These are phyloP conservation scores for Backusella sp. DNA, from an alignment of 192 early-diverging fungal genomes.

Conservation along the genomic window DNA sequence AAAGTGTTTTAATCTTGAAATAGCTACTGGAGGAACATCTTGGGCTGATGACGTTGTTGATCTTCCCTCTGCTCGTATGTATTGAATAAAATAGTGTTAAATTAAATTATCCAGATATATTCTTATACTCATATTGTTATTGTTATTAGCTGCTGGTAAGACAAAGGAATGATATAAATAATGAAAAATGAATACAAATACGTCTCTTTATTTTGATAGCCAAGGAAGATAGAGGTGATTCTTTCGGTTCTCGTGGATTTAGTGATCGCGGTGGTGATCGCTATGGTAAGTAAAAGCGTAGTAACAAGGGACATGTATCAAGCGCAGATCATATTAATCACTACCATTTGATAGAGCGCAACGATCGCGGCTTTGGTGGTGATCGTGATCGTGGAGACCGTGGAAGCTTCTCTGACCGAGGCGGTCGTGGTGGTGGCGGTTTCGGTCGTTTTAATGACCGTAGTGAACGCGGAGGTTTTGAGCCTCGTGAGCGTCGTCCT, in stretches of 20 bases:
- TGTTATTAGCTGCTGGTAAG: conserved; percentile 18
- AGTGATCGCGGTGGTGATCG: conserved; percentile 12
- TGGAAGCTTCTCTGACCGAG: conserved; percentile 11
- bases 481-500: conserved; percentile 39
- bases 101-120: not conserved
- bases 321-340: conserved; percentile 14
- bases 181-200: not conserved
- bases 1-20: not conserved
- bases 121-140: not conserved
- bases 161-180: not conserved
- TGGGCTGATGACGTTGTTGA: conserved; percentile 95
- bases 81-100: conserved; percentile 11
- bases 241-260: conserved; percentile 6
- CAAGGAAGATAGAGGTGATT: conserved; percentile 3
- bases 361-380: conserved; percentile 28
- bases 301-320: not conserved
- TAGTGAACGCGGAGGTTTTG: conserved; percentile 38
- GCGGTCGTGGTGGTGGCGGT: conserved; percentile 7
- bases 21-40: conserved; percentile 53
- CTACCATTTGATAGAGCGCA: not conserved
- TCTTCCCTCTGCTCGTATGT: conserved; percentile 84
- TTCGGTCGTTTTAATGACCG: conserved; percentile 32
- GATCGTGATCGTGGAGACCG: conserved; percentile 24
- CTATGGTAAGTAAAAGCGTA: conserved; percentile 10
- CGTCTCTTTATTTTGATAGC: not conserved